A percentile compares a stretch with the other conserved stretches of the same genome.
Conservation (phyloP, 495 filamentous ascomycete species). For the Penicillium taxi region DNA sequence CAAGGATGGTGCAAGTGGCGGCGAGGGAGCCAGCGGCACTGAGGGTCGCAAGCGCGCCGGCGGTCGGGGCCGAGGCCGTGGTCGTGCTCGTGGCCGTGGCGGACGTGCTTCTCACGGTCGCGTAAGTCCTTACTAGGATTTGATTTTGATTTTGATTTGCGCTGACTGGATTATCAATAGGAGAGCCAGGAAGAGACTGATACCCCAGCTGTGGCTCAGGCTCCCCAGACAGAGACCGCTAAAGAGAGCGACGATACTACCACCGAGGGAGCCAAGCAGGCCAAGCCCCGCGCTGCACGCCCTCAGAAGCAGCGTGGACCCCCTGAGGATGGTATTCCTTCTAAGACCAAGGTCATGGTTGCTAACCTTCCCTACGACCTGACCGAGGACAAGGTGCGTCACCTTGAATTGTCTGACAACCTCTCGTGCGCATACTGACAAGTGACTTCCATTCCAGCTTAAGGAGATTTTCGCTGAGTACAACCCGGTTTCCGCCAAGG, state of each 20-base stretch:
- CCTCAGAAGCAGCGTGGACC: conserved; percentile 73
- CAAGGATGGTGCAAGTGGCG: conserved; percentile 64
- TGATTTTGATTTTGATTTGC: conserved; percentile 2
- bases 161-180: conserved; percentile 10
- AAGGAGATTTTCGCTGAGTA: conserved; percentile 92
- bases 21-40: conserved; percentile 58
- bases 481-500: conserved; percentile 87
- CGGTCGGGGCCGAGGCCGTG: conserved; percentile 68
- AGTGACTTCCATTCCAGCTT: conserved; percentile 50
- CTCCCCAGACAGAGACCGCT: conserved; percentile 51
- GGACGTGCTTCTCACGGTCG: conserved; percentile 57
- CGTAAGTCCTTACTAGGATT: conserved; percentile 47
- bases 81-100: conserved; percentile 65
- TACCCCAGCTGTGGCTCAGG: conserved; percentile 46
- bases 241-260: conserved; percentile 50
- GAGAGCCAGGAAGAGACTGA: conserved; percentile 29
- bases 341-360: conserved; percentile 99
- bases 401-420: not conserved
- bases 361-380: conserved; percentile 98
- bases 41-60: conserved; percentile 73
- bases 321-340: conserved; percentile 94
- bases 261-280: conserved; percentile 37
- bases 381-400: conserved; percentile 84
- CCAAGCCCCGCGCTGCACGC: conserved; percentile 41
- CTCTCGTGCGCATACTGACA: not conserved